These are phyloP conservation scores for Aspergillus saccharolyticus DNA, from an alignment of 495 filamentous ascomycete genomes.

Conservation along the genomic window DNA sequence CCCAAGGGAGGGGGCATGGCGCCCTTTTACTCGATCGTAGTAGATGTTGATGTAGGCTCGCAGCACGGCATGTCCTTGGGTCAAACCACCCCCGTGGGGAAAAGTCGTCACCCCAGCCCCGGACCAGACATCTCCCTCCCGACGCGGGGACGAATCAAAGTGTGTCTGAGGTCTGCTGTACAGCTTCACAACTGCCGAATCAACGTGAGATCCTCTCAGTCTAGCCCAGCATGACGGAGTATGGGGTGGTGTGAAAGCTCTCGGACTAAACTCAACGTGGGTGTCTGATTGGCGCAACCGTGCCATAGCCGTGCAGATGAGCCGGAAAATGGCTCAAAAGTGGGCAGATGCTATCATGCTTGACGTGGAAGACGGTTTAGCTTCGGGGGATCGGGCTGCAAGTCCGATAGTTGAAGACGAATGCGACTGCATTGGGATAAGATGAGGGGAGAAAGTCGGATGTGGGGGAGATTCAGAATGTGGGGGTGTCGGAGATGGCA, in stretches of 20 bases:
- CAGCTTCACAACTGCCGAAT: constrained; percentile 3
- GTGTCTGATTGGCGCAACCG: constrained; percentile 10
- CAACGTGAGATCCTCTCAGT: not conserved
- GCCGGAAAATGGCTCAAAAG: not conserved
- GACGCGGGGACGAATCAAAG: constrained; percentile 14
- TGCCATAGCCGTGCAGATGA: constrained; percentile 1
- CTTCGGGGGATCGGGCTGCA: constrained; percentile 26
- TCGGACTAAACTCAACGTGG: constrained; percentile 20
- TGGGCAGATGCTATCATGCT: constrained; percentile 4
- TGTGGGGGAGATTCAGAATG: not conserved
- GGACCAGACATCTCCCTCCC: constrained; percentile 16
- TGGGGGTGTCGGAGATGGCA: constrained; percentile 25
- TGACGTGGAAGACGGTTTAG: constrained; percentile 4
- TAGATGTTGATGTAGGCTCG: too few relatives aligned
- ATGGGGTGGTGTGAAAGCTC: not conserved
- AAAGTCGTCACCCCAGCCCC: constrained; percentile 18
- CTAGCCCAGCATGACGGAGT: constrained; percentile 3
- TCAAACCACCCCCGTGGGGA: constrained; percentile 33
- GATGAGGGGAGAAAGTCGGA: not conserved
- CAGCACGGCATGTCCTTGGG: not conserved
- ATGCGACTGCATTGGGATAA: not conserved
- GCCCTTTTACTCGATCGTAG: not conserved
- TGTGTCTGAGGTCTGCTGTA: not conserved
- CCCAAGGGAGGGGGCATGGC: not conserved
- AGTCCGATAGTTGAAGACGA: constrained; percentile 9